Evolutionary conservation across 139 green algal species (phyloP), one percentile per base, ranked within the genome.

Genomic region (Coelastrella sp.): DNA sequence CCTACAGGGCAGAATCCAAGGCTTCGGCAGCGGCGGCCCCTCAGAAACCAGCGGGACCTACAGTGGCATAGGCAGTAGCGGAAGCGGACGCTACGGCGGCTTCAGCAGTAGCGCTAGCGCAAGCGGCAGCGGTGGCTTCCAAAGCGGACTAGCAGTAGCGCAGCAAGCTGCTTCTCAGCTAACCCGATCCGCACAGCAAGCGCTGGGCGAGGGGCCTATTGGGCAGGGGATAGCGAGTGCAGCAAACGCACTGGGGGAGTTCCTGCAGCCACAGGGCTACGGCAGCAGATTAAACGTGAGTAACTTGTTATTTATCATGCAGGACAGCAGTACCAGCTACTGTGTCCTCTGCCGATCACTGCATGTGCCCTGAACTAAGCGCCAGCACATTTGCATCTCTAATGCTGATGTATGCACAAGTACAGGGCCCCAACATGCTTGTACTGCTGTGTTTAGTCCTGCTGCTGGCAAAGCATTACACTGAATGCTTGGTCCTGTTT

Each of bases 1-100:
- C 11, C 22, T 80, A 22, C 92, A 96, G 93, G 93, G 93, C 75
- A 94, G 95, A 57, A 97, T 98, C 60, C 95, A 98, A 66, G 96
- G 96, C 73, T 98, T 98, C 93, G 96, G 96, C 82, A 98, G 94
- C 89, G 66, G 61, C 10, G 87, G 83, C 23, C 85, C 73, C 7
- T 78, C 17, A 20, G 17, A 89, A 19, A 76, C 68, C 90, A 90
- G 77, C 87, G 64, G 56, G 5, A 64, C n/a, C 83, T 87, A 85
- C 77, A 87, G 71, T 54, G 75, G 86, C 22, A 23, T 76, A 60
- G 60, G n/a, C n/a, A n/a, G n/a, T n/a, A n/a, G n/a, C n/a, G n/a
- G n/a, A n/a, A n/a, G n/a, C n/a, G n/a, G n/a, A n/a, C n/a, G n/a
- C n/a, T n/a, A n/a, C n/a, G n/a, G n/a, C n/a, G n/a, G n/a, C n/a